Conservation (phyloP, 225 moss, liverwort and hornwort species). For the Pseudisothecium myosuroides region DNA sequence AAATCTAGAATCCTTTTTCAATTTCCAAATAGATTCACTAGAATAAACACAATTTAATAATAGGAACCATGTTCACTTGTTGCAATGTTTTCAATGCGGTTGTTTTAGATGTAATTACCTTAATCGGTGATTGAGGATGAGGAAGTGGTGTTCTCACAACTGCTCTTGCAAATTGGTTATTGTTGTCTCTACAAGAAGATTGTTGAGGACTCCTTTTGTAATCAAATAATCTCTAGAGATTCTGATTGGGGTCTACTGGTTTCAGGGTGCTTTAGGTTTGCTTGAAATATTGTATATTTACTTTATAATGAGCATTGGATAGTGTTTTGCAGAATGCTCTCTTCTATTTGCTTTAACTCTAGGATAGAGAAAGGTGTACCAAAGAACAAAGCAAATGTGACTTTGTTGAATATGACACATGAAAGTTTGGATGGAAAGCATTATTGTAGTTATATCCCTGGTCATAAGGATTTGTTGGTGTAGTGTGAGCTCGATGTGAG, state of each 20-base stretch:
- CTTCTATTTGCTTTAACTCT: neutral
- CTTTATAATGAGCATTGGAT: neutral
- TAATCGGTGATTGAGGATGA: neutral
- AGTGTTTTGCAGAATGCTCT: neutral
- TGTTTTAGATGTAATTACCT: neutral
- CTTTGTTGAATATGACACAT: neutral
- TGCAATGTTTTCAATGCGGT: rapidly evolving
- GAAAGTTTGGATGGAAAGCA: neutral
- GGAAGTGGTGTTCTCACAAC: neutral
- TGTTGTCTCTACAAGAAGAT: neutral
- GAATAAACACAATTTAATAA: too few relatives aligned
- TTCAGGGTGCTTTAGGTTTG: neutral
- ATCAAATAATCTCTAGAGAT: neutral
- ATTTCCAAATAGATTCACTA: neutral
- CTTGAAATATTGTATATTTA: neutral
- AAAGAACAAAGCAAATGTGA: rapidly evolving
- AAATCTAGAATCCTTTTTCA: neutral
- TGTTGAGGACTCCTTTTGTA: neutral
- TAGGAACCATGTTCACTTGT: neutral
- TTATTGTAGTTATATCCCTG: neutral
- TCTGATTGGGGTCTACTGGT: neutral
- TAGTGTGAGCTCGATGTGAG: neutral
- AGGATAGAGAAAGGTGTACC: too few relatives aligned
- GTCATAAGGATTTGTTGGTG: neutral
- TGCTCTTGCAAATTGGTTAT: neutral